Base-by-base conservation (phyloP, 345 rosid species). In the Euphorbia pulcherrima region DNA sequence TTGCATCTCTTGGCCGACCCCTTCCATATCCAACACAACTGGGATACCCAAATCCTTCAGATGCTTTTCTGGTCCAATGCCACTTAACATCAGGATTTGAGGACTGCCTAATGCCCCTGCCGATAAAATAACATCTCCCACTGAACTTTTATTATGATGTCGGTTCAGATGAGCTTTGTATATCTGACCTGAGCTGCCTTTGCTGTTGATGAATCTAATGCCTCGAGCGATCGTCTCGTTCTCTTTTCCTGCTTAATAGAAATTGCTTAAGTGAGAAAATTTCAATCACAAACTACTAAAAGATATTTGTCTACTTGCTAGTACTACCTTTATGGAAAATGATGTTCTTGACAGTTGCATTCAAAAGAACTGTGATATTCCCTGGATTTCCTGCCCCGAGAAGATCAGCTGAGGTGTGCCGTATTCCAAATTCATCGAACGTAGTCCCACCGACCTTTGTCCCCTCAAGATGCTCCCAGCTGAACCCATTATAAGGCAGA, bases 31-130 rank as follows among this genome's bases (percentile, higher is more conserved):
- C 4, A 67, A 61, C 29, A 70, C 63, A 8, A 78, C 51, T 35
- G 89, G 77, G 73, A 88, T 87, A 64, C 76, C 54, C 59, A 87
- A 71, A 68, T 72, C 73, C 12, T 74, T 63, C 1, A 90, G 83
- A 71, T 86, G 87, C 35, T 74, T 71, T 2, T 46, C 68, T 2
- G 91, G 89, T 64, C 93, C 96, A 8, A 88, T 84, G 27, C 92
- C 92, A 18, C 93, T 88, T 40, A 87, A 71, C 71, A 88, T 57
- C 1, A 90, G 85, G 69, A 90, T 75, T 27, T 87, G 91, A 0
- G 97, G 97, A 64, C 97, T 88, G 29, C 93, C 92, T 70, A 88
- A 48, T 64, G 96, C 83, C 11, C 93, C 96, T 35, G 88, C 92
- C 9, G 93, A 74, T 67, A 92, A 75, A 50, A 90, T 88, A 59